Evolutionary conservation across 1,139 yeast species (phyloP), one percentile per base, ranked within the genome.

Genomic region (Kazachstania sp.): DNA sequence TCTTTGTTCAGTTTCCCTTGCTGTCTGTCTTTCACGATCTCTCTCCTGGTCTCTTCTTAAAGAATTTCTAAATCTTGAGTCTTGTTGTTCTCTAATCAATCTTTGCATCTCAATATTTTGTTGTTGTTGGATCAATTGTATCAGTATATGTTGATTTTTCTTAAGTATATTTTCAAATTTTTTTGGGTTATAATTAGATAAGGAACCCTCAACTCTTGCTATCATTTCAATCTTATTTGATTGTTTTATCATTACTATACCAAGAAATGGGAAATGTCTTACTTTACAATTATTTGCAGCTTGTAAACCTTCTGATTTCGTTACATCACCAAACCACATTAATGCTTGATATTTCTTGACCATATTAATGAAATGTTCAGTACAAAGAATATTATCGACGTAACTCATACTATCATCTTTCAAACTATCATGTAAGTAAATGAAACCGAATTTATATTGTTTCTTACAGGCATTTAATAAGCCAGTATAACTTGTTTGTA

Each of bases 291-390:
- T 78, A 60, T 83, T 82, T 0, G 95, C 86, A 15, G 87, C 80
- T 58, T 87, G 95, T 59, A 79, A 83, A 1, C 94, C 86, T 65
- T 92, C 97, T 13, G 88, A 79, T 2, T 55, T 54, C 15, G 79
- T 75, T 30, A 85, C 78, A 61, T 86, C 85, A 8, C 97, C 96
- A 35, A 94, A 95, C 97, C 97, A 92, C 4, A 87, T 69, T 3
- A 87, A 59, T 3, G 81, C 64, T 45, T 74, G 74, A 46, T 77
- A 77, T 32, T 69, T 69, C 31, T 61, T 60, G 43, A 86, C 67
- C 44, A 83, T 68, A 9, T 69, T 67, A 7, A 77, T 67, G 48
- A 87, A 79, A 32, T 67, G 67, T 1, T 74, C 74, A 53, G 78
- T 72, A 36, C 81, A 68, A 39, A 88, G 66, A 3, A 85, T 73